Evolutionary conservation across 345 rosid species (phyloP).

Genomic region (Geranium brycei): DNA sequence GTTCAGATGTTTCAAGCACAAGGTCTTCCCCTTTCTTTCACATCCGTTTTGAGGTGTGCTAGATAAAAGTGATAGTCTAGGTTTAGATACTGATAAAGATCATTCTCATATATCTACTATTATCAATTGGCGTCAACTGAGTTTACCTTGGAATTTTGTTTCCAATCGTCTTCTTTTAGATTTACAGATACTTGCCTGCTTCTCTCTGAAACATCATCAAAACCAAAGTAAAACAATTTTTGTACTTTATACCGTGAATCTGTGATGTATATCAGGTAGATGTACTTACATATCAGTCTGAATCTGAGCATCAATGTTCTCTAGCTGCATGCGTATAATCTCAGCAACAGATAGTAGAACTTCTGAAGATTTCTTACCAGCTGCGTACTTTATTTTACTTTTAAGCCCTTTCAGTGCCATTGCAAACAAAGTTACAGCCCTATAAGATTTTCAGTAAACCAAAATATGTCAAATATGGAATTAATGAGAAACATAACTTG

Average conservation of each 20-base stretch:
- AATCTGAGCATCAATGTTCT: slow-evolving; percentile 54
- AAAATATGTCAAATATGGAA: slow-evolving; percentile 13
- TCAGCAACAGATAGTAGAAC: slow-evolving; percentile 62
- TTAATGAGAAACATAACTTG: slow-evolving; percentile 4
- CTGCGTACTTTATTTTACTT: slow-evolving; percentile 51
- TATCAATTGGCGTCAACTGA: not conserved
- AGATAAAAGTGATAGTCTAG: not conserved
- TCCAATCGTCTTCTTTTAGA: slow-evolving; percentile 67
- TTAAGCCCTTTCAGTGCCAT: slow-evolving; percentile 54
- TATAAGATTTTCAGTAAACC: slow-evolving; percentile 27
- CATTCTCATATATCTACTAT: not conserved
- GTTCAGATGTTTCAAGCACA: not conserved
- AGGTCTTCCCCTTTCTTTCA: not conserved
- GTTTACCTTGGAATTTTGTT: slow-evolving; percentile 56
- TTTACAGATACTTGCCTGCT: slow-evolving; percentile 43
- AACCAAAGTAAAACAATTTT: slow-evolving; percentile 9
- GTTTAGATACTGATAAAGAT: not conserved
- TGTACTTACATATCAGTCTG: slow-evolving; percentile 55
- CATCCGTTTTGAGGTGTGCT: not conserved
- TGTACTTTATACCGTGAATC: slow-evolving; percentile 8
- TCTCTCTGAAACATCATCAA: slow-evolving; percentile 38
- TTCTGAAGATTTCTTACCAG: slow-evolving; percentile 56
- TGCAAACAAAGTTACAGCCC: slow-evolving; percentile 56
- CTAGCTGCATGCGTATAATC: slow-evolving; percentile 48
- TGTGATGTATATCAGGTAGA: not conserved